These are phyloP conservation scores for Corynespora cassiicola DNA, from an alignment of 2,329 filamentous ascomycete genomes.

Conservation along the genomic window DNA sequence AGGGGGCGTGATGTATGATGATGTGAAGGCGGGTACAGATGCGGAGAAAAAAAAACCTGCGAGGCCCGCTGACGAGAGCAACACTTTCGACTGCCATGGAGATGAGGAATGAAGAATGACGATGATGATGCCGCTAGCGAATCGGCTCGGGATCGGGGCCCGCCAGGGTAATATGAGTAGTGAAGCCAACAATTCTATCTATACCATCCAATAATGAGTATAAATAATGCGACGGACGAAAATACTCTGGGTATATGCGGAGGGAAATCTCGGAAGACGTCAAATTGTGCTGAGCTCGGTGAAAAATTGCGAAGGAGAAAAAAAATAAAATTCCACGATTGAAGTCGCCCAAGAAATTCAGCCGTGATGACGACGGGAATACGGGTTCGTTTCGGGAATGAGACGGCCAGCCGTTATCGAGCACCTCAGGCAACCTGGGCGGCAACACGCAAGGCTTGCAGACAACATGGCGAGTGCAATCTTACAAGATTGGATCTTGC, in stretches of 20 bases:
- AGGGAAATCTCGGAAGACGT: conserved; percentile 18
- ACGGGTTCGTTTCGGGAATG: conserved; percentile 13
- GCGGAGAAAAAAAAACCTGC: too few relatives aligned
- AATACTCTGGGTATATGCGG: conserved; percentile 20
- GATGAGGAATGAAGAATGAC: conserved; percentile 8
- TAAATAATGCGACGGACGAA: conserved; percentile 18
- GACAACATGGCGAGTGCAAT: conserved; percentile 39
- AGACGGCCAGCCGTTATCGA: conserved; percentile 12
- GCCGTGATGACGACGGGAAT: conserved; percentile 19
- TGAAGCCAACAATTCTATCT: conserved; percentile 25
- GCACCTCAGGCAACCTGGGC: background rate
- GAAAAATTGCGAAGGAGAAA: conserved; percentile 11
- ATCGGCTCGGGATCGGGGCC: background rate
- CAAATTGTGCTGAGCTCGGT: conserved; percentile 15
- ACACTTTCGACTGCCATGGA: conserved; percentile 9
- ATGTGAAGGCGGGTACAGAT: too few relatives aligned
- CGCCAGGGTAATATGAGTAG: conserved; percentile 7
- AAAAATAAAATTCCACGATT: conserved; percentile 6
- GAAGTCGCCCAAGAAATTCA: conserved; percentile 14
- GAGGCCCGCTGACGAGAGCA: conserved; percentile 13
- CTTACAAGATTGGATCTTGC: conserved; percentile 38
- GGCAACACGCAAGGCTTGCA: conserved; percentile 12
- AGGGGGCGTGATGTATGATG: too few relatives aligned
- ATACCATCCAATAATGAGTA: conserved; percentile 25
- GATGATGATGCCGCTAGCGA: background rate